Conservation (phyloP, 345 rosid species). For the Populus simonii region DNA sequence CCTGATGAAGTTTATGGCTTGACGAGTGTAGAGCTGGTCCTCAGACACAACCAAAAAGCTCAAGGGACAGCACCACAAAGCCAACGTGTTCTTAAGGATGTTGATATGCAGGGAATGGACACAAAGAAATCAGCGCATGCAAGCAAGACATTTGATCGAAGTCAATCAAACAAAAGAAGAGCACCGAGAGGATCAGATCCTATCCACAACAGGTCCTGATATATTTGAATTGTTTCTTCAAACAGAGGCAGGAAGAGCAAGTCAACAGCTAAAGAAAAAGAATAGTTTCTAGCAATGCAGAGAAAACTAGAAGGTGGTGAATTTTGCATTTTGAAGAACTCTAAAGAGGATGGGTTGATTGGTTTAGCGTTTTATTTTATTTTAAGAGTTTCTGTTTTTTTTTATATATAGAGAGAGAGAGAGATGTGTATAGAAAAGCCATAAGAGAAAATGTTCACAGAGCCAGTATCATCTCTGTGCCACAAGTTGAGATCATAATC, state of each 20-base stretch:
- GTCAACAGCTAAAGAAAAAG: conserved; percentile 23
- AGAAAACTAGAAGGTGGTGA: conserved; percentile 21
- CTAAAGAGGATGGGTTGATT: conserved; percentile 27
- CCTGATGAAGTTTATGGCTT: conserved; percentile 35
- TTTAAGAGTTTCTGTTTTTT: conserved; percentile 11
- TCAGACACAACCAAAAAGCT: conserved; percentile 27
- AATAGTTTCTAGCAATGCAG: conserved; percentile 34
- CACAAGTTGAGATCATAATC: conserved; percentile 32
- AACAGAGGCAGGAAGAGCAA: conserved; percentile 9
- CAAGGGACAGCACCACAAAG: conserved; percentile 20
- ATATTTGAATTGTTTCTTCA: conserved; percentile 23
- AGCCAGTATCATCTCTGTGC: conserved; percentile 28
- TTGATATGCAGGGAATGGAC: conserved; percentile 30
- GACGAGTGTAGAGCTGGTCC: conserved; percentile 30
- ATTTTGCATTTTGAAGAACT: conserved; percentile 15
- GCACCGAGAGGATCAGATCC: conserved; percentile 82
- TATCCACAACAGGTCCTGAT: conserved; percentile 68
- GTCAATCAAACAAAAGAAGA: conserved; percentile 59
- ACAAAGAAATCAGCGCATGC: conserved; percentile 33
- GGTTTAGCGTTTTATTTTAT: conserved; percentile 30
- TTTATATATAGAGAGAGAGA: conserved; percentile 15
- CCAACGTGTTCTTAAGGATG: conserved; percentile 40
- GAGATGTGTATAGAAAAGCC: conserved; percentile 41
- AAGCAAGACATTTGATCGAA: conserved; percentile 43
- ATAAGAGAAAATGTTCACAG: conserved; percentile 23